phyloP scores from a whole-genome alignment of 2,329 filamentous ascomycete genomes.

The Diaporthe amygdali region DNA sequence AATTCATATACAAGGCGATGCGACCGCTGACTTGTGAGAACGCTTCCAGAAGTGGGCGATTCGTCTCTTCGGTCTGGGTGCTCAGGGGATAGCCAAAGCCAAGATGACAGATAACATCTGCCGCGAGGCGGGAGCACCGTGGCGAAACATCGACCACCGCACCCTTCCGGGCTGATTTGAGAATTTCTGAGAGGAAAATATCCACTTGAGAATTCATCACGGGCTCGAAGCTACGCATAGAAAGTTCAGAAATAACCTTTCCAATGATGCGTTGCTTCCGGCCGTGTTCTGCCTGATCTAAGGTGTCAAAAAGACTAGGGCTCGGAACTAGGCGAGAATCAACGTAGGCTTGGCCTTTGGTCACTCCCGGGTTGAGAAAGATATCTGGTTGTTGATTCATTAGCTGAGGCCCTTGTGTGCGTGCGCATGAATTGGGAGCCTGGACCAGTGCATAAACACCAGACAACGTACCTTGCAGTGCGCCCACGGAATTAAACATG shows the following conservation, averaged over 20 bases:
- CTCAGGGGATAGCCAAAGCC: background rate
- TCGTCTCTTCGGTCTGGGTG: background rate
- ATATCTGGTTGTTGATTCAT: background rate
- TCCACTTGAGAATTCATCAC: background rate
- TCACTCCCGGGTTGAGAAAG: constrained; percentile 1
- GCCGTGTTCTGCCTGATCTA: constrained; percentile 8
- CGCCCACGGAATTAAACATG: background rate
- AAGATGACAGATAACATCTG: constrained; percentile 7
- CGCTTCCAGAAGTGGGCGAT: background rate
- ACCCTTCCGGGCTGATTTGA: background rate
- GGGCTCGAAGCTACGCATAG: constrained; percentile 10
- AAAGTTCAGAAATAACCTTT: background rate
- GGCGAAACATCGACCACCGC: background rate
- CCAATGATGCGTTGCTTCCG: constrained; percentile 11
- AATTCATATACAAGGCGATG: constrained; percentile 6
- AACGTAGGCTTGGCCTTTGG: constrained; percentile 11
- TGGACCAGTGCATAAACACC: background rate
- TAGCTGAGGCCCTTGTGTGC: background rate
- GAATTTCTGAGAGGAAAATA: background rate
- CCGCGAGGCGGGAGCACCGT: background rate
- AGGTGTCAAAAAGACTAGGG: constrained; percentile 10
- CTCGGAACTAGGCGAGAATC: constrained; percentile 3
- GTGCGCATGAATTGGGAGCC: too few species aligned
- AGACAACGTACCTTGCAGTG: background rate
- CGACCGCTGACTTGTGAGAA: background rate